These are phyloP conservation scores for Spinacia oleracea DNA, from an alignment of 179 eudicot species.

Conservation along the genomic window DNA sequence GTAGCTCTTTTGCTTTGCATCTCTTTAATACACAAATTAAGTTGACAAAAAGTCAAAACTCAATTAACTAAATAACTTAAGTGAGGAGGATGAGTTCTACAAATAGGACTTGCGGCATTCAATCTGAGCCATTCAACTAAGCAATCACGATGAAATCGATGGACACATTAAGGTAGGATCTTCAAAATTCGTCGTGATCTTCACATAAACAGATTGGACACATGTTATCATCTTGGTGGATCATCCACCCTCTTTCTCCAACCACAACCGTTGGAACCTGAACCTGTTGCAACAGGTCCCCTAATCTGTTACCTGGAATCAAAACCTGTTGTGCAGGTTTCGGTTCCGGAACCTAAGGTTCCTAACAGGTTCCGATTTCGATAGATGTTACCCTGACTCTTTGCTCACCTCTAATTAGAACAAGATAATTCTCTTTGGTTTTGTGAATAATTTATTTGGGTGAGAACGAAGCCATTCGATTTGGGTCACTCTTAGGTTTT, in stretches of 20 bases:
- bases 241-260: constrained; percentile 10
- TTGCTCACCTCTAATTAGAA: no score
- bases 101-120: constrained; percentile 33
- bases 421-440: no score
- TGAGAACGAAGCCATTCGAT: no score
- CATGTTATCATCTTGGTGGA: constrained; percentile 25
- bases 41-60: background rate
- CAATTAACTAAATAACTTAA: background rate
- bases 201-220: constrained; percentile 33
- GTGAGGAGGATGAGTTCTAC: constrained; percentile 24
- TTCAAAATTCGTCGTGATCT: constrained; percentile 1
- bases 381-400: no score
- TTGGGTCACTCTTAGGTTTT: no score
- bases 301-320: constrained; percentile 24
- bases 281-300: no score
- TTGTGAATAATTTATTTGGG: no score
- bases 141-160: constrained; percentile 32
- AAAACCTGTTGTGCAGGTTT: constrained; percentile 22
- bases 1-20: no score
- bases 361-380: no score
- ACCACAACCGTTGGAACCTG: constrained; percentile 35
- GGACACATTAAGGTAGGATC: constrained; percentile 29
- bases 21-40: no score
- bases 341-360: no score
- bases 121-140: constrained; percentile 28